Base-by-base conservation (phyloP, 2,329 filamentous ascomycete genomes). In the Colletotrichum shisoi region DNA sequence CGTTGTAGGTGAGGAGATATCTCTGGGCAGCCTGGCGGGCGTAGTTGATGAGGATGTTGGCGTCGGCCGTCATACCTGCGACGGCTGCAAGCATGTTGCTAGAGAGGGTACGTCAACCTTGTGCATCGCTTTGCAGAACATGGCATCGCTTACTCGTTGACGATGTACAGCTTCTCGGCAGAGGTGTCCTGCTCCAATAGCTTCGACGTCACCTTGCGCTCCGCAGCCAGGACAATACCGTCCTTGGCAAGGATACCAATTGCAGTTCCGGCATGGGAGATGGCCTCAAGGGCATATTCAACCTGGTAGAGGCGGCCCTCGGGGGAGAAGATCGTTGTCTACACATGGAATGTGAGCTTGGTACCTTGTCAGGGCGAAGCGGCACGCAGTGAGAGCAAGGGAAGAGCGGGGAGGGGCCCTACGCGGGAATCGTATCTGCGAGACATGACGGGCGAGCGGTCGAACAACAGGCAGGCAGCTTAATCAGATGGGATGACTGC, bases 31-130 rank as follows among this genome's bases (percentile, higher is more conserved):
- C 91, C 87, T 97, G 93, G 74, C 95, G 93, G 78, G 95, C 96
- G 82, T 96, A 97, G 86, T 99, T 99, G 89, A 99, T 99, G 79
- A 99, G 93, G 80, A 99, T 99, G 85, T 99, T 99, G 80, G 95
- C 95, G 78, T 99, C 95, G 76, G 95, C 95, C 52, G 94, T 99
- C 94, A 99, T 98, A 77, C 95, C 95, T 74, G 95, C 95, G 68
- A 99, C 95, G 69, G 95, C 95, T 81, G 94, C 97, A 81, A 99
- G 98, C 96, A 99, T 99, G 85, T 99, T 99, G 84, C 94, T 98
- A 72, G 6, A 21, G 45, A 44, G n/a, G 42, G n/a, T 3, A 44
- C n/a, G 51, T 63, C 42, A 69, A 40, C 34, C 1, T 24, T 42
- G 19, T 21, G 13, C 8, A 15, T 3, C 8, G 4, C 6, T 3